Percentiles rank a stretch among this genome's conserved stretches.
Conservation (phyloP, 1,284 basidiomycete species). For the Schizophyllum commune region DNA sequence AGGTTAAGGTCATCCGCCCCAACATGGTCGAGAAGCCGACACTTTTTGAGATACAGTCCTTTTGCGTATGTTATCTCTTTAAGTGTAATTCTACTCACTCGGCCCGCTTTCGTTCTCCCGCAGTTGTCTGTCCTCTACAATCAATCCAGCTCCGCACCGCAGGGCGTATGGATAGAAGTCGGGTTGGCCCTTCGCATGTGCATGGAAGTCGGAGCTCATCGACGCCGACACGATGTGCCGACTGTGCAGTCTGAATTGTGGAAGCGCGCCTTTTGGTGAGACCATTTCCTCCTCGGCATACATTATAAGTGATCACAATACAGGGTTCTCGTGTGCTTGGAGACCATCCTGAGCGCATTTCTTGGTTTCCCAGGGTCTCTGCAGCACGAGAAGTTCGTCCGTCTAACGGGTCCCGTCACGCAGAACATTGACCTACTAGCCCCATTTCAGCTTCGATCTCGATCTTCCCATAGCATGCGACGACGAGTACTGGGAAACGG, state of each 20-base stretch:
- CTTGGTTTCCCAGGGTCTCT: conserved; percentile 40
- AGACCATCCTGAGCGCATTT: conserved; percentile 31
- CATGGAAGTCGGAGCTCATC: conserved; percentile 62
- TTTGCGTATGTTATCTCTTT: neutral
- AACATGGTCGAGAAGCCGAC: neutral
- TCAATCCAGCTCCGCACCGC: conserved; percentile 48
- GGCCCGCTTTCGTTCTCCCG: neutral
- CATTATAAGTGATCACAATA: neutral
- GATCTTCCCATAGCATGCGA: conserved; percentile 2
- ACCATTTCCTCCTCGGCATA: neutral
- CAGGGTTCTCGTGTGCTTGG: conserved; percentile 34
- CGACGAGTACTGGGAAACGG: conserved; percentile 11
- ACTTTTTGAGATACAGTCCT: neutral
- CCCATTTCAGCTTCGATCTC: conserved; percentile 1
- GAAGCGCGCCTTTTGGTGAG: conserved; percentile 77
- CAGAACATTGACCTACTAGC: neutral
- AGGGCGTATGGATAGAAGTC: conserved; percentile 65
- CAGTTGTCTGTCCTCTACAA: conserved; percentile 29
- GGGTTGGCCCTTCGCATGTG: conserved; percentile 66
- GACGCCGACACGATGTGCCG: conserved; percentile 18
- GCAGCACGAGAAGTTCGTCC: conserved; percentile 35
- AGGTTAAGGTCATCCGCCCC: neutral
- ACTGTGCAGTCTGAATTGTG: conserved; percentile 56
- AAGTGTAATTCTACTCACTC: neutral
- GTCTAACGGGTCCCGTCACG: neutral